These are phyloP conservation scores for Lipomyces yamadae DNA, from an alignment of 805 yeast genomes.

Conservation along the genomic window DNA sequence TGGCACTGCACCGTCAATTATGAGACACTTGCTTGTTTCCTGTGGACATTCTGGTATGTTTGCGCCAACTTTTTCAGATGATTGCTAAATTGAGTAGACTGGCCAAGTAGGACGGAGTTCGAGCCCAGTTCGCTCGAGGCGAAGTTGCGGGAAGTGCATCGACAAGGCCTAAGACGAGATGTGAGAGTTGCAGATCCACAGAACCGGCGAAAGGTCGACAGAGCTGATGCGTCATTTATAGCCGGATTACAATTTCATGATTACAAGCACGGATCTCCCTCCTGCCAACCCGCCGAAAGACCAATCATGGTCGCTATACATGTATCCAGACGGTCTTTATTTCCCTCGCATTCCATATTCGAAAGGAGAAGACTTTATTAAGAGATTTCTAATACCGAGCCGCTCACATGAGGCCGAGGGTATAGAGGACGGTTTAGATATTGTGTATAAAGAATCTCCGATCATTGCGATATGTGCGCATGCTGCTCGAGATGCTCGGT, in stretches of 20 bases:
- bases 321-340: slow-evolving; percentile 60
- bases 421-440: slow-evolving; percentile 16
- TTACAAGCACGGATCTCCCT: slow-evolving; percentile 27
- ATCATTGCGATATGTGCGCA: slow-evolving; percentile 70
- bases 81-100: slow-evolving; percentile 32
- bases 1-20: slow-evolving; percentile 56
- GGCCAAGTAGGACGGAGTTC: slow-evolving; percentile 55
- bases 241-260: slow-evolving; percentile 32
- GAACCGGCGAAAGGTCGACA: not conserved
- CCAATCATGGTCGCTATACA: slow-evolving; percentile 45
- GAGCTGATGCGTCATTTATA: not conserved
- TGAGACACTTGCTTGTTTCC: slow-evolving; percentile 62
- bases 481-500: slow-evolving; percentile 55
- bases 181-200: slow-evolving; percentile 16
- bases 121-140: slow-evolving; percentile 21
- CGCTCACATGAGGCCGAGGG: slow-evolving; percentile 42
- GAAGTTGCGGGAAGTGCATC: slow-evolving; percentile 19
- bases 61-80: not conserved
- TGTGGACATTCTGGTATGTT: slow-evolving; percentile 50
- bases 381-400: slow-evolving; percentile 35
- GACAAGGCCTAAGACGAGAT: slow-evolving; percentile 24
- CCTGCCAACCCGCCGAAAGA: slow-evolving; percentile 7
- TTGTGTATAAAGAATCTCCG: slow-evolving; percentile 26
- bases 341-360: slow-evolving; percentile 36
- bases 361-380: slow-evolving; percentile 22